A percentile compares a stretch with the other conserved stretches of the same genome.
These are phyloP conservation scores for Pilatotrama ljubarskyi DNA, from an alignment of 768 basidiomycete species.

Conservation along the genomic window DNA sequence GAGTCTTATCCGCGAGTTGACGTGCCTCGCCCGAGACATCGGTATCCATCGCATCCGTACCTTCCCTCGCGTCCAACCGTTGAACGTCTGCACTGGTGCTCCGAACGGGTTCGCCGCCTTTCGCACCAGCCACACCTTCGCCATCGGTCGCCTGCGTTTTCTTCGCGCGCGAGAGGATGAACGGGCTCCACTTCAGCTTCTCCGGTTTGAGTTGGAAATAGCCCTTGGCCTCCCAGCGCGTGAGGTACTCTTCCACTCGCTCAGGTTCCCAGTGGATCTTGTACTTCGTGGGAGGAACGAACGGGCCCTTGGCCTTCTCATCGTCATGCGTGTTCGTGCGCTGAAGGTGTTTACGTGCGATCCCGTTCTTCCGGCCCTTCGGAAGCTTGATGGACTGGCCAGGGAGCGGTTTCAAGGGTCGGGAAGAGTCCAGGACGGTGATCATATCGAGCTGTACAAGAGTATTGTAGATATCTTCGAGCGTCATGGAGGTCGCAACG, in stretches of 20 bases:
- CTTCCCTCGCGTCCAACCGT: not conserved
- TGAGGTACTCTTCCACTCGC: slow-evolving; percentile 63
- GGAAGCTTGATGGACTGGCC: slow-evolving; percentile 77
- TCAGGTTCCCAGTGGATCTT: slow-evolving; percentile 72
- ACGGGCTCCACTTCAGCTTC: slow-evolving; percentile 93
- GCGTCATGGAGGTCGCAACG: slow-evolving; percentile 82
- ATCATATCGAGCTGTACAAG: slow-evolving; percentile 80
- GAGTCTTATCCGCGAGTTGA: slow-evolving; percentile 1
- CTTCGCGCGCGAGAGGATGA: slow-evolving; percentile 60
- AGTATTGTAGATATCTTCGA: slow-evolving; percentile 81
- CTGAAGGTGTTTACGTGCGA: slow-evolving; percentile 64
- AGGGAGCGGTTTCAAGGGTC: slow-evolving; percentile 62
- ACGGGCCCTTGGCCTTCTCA: slow-evolving; percentile 49
- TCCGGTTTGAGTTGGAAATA: slow-evolving; percentile 78
- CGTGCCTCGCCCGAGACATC: not conserved
- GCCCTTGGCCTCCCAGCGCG: slow-evolving; percentile 74
- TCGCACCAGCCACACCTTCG: not conserved
- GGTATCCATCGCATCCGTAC: not conserved
- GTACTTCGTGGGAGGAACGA: slow-evolving; percentile 69
- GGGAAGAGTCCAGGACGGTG: slow-evolving; percentile 46
- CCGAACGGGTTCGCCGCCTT: not conserved
- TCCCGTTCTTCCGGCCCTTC: slow-evolving; percentile 64
- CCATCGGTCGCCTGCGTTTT: slow-evolving; percentile 27
- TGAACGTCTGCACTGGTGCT: slow-evolving; percentile 1
- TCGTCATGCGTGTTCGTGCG: slow-evolving; percentile 52